Conservation (phyloP, 1,139 yeast species). For the Hansenula lynferdii region DNA sequence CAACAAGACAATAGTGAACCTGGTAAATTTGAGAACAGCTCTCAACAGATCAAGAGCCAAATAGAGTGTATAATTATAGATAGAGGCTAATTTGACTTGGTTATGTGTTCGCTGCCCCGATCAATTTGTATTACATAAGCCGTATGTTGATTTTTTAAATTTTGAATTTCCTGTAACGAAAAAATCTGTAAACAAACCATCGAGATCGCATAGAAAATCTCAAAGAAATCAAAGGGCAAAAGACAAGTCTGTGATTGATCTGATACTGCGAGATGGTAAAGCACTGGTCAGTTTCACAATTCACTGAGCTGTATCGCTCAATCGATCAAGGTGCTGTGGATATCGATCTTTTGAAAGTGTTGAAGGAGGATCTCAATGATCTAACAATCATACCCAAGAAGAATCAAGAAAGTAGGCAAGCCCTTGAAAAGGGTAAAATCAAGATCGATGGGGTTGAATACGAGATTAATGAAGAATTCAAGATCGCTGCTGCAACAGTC, state of each 20-base stretch:
- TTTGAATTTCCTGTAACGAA: not conserved
- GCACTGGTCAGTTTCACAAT: conserved; percentile 30
- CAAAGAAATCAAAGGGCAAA: no score
- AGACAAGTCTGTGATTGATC: no score
- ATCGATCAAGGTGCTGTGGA: conserved; percentile 29
- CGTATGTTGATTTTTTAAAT: not conserved
- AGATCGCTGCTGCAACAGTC: conserved; percentile 41
- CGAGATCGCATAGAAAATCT: not conserved
- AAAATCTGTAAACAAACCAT: conserved; percentile 1
- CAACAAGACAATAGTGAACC: conserved; percentile 27
- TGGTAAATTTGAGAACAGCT: conserved; percentile 28
- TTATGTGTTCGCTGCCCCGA: no score
- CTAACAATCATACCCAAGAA: conserved; percentile 48
- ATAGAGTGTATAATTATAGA: no score
- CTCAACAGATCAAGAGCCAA: conserved; percentile 12
- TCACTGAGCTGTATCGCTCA: conserved; percentile 26
- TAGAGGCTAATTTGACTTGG: no score
- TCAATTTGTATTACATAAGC: not conserved
- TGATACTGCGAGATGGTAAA: conserved; percentile 19
- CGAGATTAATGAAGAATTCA: conserved; percentile 48
- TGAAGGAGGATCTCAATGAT: conserved; percentile 44
- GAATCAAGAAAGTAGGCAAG: conserved; percentile 48
- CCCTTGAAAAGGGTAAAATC: conserved; percentile 50
- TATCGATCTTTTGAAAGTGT: conserved; percentile 24
- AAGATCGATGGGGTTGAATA: conserved; percentile 43